Conservation (phyloP, 2,329 filamentous ascomycete species). For the Eurotiales sp. region DNA sequence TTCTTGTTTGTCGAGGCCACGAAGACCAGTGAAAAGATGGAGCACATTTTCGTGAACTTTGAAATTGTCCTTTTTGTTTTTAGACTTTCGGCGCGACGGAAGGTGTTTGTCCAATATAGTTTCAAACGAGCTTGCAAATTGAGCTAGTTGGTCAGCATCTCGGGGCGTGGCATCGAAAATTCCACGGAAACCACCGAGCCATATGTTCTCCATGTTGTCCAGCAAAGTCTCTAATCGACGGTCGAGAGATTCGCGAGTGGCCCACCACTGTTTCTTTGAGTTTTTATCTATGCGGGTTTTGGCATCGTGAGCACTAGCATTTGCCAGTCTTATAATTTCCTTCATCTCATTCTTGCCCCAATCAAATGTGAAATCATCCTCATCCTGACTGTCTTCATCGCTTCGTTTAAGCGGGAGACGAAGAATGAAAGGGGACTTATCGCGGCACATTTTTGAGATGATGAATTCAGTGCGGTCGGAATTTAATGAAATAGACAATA, state of each 20-base stretch:
- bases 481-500: slow-evolving; percentile 79
- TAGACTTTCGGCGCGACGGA: slow-evolving; percentile 67
- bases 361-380: slow-evolving; percentile 79
- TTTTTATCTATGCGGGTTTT: slow-evolving; percentile 70
- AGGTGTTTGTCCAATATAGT: slow-evolving; percentile 77
- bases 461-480: slow-evolving; percentile 80
- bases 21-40: slow-evolving; percentile 83
- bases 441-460: slow-evolving; percentile 76
- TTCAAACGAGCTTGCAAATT: slow-evolving; percentile 75
- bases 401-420: slow-evolving; percentile 81
- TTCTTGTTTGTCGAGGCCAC: slow-evolving; percentile 64
- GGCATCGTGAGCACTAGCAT: slow-evolving; percentile 73
- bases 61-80: slow-evolving; percentile 49
- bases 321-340: slow-evolving; percentile 77
- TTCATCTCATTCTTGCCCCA: slow-evolving; percentile 74
- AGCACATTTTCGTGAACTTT: slow-evolving; percentile 65
- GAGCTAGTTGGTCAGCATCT: slow-evolving; percentile 61
- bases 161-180: slow-evolving; percentile 76
- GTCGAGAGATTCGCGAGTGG: slow-evolving; percentile 76
- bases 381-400: slow-evolving; percentile 67
- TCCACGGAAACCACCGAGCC: slow-evolving; percentile 91
- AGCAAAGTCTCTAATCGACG: slow-evolving; percentile 71
- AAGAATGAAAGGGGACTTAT: slow-evolving; percentile 76
- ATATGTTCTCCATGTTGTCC: slow-evolving; percentile 82
- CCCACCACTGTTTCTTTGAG: slow-evolving; percentile 84